Evolutionary conservation across 2,329 filamentous ascomycete species (phyloP), one percentile per base, ranked within the genome.

Genomic region (Echinosphaeria canescens): DNA sequence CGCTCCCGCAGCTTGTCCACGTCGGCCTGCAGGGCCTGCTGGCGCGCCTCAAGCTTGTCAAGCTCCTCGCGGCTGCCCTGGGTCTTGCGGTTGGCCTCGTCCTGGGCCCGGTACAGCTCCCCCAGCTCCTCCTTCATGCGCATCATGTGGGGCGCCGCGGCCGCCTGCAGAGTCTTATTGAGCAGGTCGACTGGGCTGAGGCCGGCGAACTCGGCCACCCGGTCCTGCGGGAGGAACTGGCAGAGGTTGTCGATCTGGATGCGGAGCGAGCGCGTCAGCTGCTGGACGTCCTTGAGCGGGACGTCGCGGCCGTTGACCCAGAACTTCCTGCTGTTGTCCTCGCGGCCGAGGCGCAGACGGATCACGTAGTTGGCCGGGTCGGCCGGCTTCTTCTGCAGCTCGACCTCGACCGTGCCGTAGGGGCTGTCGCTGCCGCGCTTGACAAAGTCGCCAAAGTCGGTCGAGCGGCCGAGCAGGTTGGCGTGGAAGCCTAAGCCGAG

Each of bases 191-290:
- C 57, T 0, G 85, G 75, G 7, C 69, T 76, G 36, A 91, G 65
- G 5, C 66, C 75, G 5, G 88, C 81, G 43, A 98, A 98, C 42
- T 93, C 84, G 14, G 82, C 80, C 2, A 98, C 88, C 37, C 84
- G 76, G 44, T 98, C 88, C 47, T 98, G 88, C 0, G 88, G 88
- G 24, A 98, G 54, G 39, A 98, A 98, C 44, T 98, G 88, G 46
- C 88, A 98, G 3, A 98, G 59, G 38, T 98, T 98, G 53, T 98
- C 88, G 35, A 95, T 80, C 47, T 98, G 88, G 27, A 98, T 95
- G 26, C 75, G 75, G 40, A 91, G 70, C 8, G 59, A 60, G 31
- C 57, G 63, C 32, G 74, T 75, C 26, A 92, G 52, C 8, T 58
- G 50, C 37, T 75, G 59, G 5, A 95, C 60, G 4, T 57, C 57